Conservation (phyloP, 129 eudicot species). For the Artemisia tridentata region DNA sequence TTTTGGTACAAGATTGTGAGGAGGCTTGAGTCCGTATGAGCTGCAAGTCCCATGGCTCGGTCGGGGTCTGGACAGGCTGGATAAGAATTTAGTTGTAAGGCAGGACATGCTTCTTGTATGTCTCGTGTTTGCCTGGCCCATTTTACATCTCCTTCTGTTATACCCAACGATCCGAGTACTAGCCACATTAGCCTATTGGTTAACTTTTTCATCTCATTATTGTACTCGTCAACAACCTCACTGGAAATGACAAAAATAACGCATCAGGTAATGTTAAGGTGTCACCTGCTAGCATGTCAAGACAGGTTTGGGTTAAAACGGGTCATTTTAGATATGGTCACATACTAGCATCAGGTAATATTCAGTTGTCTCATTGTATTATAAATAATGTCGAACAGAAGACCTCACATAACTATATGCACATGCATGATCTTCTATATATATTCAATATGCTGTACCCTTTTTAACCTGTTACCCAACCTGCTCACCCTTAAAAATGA, state of each 20-base stretch:
- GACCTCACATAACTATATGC: conserved; percentile 4
- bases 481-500: not conserved
- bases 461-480: not conserved
- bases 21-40: conserved; percentile 71
- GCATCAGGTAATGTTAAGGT: not conserved
- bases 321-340: too few relatives aligned
- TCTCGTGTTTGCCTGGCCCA: conserved; percentile 48
- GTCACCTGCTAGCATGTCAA: not conserved
- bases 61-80: conserved; percentile 95
- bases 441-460: not conserved
- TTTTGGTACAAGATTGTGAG: conserved; percentile 82
- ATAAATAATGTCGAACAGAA: too few relatives aligned
- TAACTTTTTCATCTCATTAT: conserved; percentile 55
- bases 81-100: conserved; percentile 79
- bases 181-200: conserved; percentile 68
- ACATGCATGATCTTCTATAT: conserved; percentile 17
- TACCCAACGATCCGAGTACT: conserved; percentile 70
- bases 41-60: conserved; percentile 89
- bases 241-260: conserved; percentile 38
- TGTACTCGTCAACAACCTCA: conserved; percentile 60
- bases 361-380: too few relatives aligned
- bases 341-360: too few relatives aligned
- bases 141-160: conserved; percentile 46
- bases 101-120: conserved; percentile 47
- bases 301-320: not conserved